phyloP scores from a whole-genome alignment of 805 yeast species.

The Starmerella vaccinii region DNA sequence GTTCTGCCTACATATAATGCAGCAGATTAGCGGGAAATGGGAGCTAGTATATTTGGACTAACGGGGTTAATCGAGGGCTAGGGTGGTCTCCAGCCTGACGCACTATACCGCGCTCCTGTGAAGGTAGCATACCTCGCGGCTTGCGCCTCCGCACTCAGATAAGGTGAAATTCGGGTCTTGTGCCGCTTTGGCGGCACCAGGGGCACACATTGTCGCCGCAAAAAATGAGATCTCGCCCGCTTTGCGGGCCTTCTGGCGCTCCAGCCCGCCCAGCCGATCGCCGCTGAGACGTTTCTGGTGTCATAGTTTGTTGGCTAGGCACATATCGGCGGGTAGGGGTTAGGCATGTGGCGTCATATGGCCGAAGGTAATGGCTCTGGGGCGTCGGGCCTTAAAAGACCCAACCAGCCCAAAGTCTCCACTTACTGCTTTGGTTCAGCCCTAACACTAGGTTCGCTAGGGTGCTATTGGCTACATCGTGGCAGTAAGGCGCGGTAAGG shows the following conservation, averaged over 20 bases:
- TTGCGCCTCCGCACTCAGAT: too few species aligned
- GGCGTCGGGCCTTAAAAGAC: background rate
- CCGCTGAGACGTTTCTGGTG: background rate
- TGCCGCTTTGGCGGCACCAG: too few species aligned
- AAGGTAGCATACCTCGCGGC: too few species aligned
- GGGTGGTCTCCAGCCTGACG: background rate
- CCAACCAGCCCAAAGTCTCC: background rate
- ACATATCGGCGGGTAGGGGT: background rate
- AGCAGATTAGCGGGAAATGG: conserved; percentile 3
- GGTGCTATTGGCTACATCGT: too few species aligned
- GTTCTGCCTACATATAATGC: conserved; percentile 2
- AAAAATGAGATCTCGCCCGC: too few species aligned
- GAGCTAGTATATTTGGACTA: conserved; percentile 3
- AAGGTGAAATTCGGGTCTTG: too few species aligned
- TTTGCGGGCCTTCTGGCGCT: background rate
- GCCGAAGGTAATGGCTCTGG: background rate
- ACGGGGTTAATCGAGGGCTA: conserved; percentile 1
- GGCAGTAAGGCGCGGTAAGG: too few species aligned
- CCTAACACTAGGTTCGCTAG: background rate
- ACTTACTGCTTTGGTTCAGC: background rate
- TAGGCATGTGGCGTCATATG: background rate
- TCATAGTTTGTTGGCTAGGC: background rate
- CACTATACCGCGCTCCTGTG: background rate
- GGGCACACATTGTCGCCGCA: too few species aligned
- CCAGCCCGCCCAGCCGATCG: conserved; percentile 1